Percentiles rank a stretch among this genome's conserved stretches.
Evolutionary conservation across 1,139 yeast genomes (phyloP).

Genomic region (Wickerhamomyces sp.): DNA sequence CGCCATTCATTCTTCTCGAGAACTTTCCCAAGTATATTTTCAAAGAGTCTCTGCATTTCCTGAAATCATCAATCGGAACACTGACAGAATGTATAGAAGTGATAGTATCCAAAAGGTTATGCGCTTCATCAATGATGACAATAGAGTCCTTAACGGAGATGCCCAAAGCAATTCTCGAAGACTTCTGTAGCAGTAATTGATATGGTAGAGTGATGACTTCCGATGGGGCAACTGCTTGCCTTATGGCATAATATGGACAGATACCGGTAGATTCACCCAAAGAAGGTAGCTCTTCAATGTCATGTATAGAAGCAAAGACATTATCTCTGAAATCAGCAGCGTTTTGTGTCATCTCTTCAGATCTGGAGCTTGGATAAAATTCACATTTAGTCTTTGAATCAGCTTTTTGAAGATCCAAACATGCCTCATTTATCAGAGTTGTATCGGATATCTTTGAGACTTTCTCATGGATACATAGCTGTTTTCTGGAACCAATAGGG

Average conservation of each 20-base stretch:
- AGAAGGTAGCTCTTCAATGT: constrained; percentile 72
- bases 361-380: constrained; percentile 16
- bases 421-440: constrained; percentile 73
- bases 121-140: constrained; percentile 89
- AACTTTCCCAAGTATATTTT: constrained; percentile 56
- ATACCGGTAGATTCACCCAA: constrained; percentile 53
- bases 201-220: constrained; percentile 86
- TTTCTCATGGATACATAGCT: constrained; percentile 69
- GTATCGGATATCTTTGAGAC: constrained; percentile 46
- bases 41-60: constrained; percentile 35
- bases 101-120: constrained; percentile 76
- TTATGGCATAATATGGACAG: constrained; percentile 81
- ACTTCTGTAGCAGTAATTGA: constrained; percentile 64
- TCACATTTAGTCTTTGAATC: constrained; percentile 16
- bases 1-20: constrained; percentile 57
- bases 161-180: constrained; percentile 56
- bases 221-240: constrained; percentile 44
- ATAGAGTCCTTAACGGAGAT: constrained; percentile 59
- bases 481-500: constrained; percentile 81
- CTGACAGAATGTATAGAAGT: constrained; percentile 62
- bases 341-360: constrained; percentile 14
- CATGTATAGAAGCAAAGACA: constrained; percentile 58
- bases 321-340: constrained; percentile 52
- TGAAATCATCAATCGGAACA: constrained; percentile 47
- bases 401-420: constrained; percentile 63